A percentile compares a stretch with the other conserved stretches of the same genome.
Evolutionary conservation across 345 rosid genomes (phyloP).

Genomic region (Psidium guajava): DNA sequence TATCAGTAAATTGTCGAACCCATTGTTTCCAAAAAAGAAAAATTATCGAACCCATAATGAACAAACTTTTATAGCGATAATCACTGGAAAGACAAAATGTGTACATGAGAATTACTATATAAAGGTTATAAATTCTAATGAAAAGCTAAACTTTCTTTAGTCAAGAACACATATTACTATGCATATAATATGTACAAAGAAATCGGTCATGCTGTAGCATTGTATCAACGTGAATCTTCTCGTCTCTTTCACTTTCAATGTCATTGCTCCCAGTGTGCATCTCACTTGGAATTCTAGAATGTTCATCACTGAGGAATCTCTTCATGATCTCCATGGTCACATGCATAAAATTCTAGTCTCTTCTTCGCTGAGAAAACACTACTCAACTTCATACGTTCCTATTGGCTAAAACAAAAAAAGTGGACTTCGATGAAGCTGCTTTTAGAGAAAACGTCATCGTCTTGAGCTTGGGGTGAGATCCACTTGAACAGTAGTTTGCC

Average conservation of each 20-base stretch:
- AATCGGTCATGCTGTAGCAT: background rate
- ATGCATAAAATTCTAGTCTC: no score
- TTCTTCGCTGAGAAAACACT: no score
- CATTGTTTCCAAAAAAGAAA: no score
- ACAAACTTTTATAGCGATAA: background rate
- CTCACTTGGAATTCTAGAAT: background rate
- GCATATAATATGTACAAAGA: background rate
- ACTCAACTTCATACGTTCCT: no score
- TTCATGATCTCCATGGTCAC: no score
- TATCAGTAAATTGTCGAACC: no score
- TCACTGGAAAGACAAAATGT: no score
- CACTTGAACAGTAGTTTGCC: background rate
- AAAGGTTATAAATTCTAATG: background rate
- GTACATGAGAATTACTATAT: no score
- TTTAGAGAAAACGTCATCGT: background rate
- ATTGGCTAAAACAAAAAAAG: background rate
- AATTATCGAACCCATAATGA: background rate
- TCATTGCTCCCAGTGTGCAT: background rate
- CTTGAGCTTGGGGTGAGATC: background rate
- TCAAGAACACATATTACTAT: background rate
- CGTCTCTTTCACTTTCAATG: background rate
- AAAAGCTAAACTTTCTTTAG: background rate
- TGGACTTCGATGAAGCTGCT: background rate
- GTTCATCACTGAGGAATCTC: background rate
- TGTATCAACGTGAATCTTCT: background rate